Evolutionary conservation across 352 stramenopile genomes (phyloP), one percentile per base, ranked within the genome.

Genomic region (Pythium aristosporum): DNA sequence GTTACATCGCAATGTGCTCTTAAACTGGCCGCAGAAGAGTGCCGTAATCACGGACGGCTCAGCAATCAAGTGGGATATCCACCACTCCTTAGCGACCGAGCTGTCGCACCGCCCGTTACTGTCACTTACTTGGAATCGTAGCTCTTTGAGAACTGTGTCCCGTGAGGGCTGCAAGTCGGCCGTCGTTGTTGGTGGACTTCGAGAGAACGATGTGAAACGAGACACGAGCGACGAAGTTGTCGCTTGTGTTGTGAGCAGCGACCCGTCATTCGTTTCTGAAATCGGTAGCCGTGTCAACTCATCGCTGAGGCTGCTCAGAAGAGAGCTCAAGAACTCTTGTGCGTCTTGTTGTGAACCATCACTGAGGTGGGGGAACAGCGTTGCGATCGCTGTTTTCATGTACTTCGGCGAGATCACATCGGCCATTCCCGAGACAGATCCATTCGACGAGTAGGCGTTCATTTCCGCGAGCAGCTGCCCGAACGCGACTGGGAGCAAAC

Each of bases 11-110:
- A 98, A 68, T 15, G 93, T 75, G 64, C 87, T 97, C 72, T 98
- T 98, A 75, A 98, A 99, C 74, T 99, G 97, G 0, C 97, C 97
- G 15, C 82, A 95, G 64, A 99, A 99, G 1, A 99, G 77, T 18
- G 91, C 88, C 2, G 97, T 96, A 50, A 99, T 87, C 18, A 99
- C 91, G 13, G 88, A 98, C 28, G 97, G 84, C 63, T 99, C 96
- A 46, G 93, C 67, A 47, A 97, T 81, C 23, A 99, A 79, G 69
- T 99, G 94, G 48, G 97, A 95, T 10, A 88, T 77, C 97, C 97
- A 99, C 95, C 96, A 99, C 64, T 99, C 98, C 41, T 97, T 87
- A 28, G 97, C 97, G 7, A 99, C 80, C 52, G 97, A 85, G 0
- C 76, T 78, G 70, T 99, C 97, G 2, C 88, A 83, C 6, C 96